phyloP scores from a whole-genome alignment of 2,329 filamentous ascomycete species.

The Colletotrichum sp. region DNA sequence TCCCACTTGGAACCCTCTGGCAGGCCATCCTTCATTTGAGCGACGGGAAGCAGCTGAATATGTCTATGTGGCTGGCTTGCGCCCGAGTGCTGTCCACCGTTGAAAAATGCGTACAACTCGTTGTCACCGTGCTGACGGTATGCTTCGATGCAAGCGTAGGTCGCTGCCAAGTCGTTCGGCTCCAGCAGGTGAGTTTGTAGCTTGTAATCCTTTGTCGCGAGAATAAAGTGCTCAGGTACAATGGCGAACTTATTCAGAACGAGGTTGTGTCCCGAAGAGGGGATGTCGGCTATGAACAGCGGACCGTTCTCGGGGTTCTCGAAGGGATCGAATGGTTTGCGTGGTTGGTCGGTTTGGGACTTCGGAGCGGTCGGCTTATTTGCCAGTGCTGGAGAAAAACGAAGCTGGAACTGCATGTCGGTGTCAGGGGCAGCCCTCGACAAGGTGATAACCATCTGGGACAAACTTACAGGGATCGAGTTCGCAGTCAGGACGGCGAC shows the following conservation, averaged over 20 bases:
- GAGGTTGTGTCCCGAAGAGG: slow-evolving; percentile 60
- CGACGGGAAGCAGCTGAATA: slow-evolving; percentile 72
- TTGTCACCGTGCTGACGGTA: slow-evolving; percentile 44
- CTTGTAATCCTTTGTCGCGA: slow-evolving; percentile 68
- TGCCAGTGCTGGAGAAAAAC: slow-evolving; percentile 72
- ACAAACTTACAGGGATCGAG: slow-evolving; percentile 44
- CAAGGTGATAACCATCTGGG: not conserved
- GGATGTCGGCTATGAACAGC: slow-evolving; percentile 58
- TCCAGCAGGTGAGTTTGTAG: slow-evolving; percentile 70
- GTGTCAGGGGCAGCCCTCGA: not conserved
- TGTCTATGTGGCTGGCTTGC: slow-evolving; percentile 77
- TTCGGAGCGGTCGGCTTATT: slow-evolving; percentile 65
- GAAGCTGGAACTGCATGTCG: slow-evolving; percentile 68
- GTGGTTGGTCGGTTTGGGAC: slow-evolving; percentile 36
- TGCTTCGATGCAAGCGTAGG: slow-evolving; percentile 65
- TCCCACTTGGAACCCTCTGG: slow-evolving; percentile 45
- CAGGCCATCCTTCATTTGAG: slow-evolving; percentile 64
- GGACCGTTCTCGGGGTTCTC: slow-evolving; percentile 59
- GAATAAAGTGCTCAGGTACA: slow-evolving; percentile 74
- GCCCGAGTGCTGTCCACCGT: slow-evolving; percentile 71
- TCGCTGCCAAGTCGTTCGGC: slow-evolving; percentile 62
- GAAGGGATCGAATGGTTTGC: slow-evolving; percentile 66
- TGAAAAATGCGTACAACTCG: slow-evolving; percentile 72
- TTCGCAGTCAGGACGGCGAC: slow-evolving; percentile 52
- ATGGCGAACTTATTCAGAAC: slow-evolving; percentile 80